Evolutionary conservation across 768 basidiomycete genomes (phyloP).

Genomic region (Mycena latifolia): DNA sequence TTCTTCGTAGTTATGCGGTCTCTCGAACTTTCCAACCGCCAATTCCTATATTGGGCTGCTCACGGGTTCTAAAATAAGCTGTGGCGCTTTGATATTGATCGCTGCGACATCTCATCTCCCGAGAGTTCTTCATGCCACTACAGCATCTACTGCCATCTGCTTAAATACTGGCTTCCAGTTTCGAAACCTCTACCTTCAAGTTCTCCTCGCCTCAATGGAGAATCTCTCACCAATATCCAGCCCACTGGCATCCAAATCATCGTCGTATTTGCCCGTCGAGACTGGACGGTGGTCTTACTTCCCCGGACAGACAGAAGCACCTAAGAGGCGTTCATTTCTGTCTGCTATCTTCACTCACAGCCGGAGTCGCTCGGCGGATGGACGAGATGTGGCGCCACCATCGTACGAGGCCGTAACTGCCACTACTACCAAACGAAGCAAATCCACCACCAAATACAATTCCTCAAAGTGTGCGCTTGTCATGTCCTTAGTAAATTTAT

Average conservation of each 20-base stretch:
- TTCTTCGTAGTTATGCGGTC: too few relatives aligned
- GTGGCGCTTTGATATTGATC: too few relatives aligned
- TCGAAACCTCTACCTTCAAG: neutral
- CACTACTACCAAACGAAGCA: slow-evolving; percentile 13
- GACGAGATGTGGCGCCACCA: slow-evolving; percentile 15
- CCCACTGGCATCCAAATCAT: slow-evolving; percentile 16
- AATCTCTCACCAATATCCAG: neutral
- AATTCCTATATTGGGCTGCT: too few relatives aligned
- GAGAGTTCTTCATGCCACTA: too few relatives aligned
- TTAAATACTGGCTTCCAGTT: neutral
- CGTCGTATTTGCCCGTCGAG: slow-evolving; percentile 8
- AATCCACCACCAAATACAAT: neutral
- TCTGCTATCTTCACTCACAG: slow-evolving; percentile 13
- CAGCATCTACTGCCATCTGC: neutral
- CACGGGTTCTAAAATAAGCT: too few relatives aligned
- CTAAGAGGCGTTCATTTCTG: slow-evolving; percentile 24
- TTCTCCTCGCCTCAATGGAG: neutral
- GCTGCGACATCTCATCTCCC: too few relatives aligned
- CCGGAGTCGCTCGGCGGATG: slow-evolving; percentile 21
- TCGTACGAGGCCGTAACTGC: slow-evolving; percentile 14
- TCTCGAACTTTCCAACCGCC: too few relatives aligned
- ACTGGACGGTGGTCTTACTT: slow-evolving; percentile 3
- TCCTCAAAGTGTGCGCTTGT: slow-evolving; percentile 8
- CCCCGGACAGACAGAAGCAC: neutral
- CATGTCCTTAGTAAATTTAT: neutral